These are phyloP conservation scores for Ascochyta viciae-villosae DNA, from an alignment of 2,329 filamentous ascomycete genomes.

Conservation along the genomic window DNA sequence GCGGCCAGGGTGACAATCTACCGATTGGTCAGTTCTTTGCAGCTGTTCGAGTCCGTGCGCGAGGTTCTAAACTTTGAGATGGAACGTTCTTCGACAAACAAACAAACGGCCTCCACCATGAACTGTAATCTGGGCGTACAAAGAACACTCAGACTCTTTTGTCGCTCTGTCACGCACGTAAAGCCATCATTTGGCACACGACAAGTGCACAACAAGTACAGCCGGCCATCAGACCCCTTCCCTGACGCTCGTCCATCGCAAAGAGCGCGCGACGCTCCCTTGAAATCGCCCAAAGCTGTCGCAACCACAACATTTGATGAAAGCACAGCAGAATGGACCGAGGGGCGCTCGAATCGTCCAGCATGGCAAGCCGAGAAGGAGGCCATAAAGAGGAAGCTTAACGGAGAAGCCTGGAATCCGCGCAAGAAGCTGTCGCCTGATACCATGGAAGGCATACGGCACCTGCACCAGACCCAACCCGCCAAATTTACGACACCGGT, in stretches of 20 bases:
- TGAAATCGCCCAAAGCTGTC: conserved; percentile 7
- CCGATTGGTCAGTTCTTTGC: conserved; percentile 10
- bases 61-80: conserved; percentile 8
- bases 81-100: not conserved
- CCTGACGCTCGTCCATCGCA: not conserved
- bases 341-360: conserved; percentile 45
- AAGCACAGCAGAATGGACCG: conserved; percentile 12
- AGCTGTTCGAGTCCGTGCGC: conserved; percentile 10
- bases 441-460: conserved; percentile 86
- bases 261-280: conserved; percentile 2
- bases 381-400: conserved; percentile 79
- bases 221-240: conserved; percentile 8
- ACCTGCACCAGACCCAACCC: conserved; percentile 79
- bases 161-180: conserved; percentile 22
- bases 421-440: conserved; percentile 89
- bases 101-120: conserved; percentile 28
- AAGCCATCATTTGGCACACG: conserved; percentile 12
- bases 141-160: conserved; percentile 31
- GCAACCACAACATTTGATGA: conserved; percentile 15
- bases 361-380: conserved; percentile 79
- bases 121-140: conserved; percentile 37
- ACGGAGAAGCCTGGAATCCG: conserved; percentile 77
- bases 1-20: conserved; percentile 8
- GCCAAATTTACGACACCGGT: conserved; percentile 75
- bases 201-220: conserved; percentile 8